A percentile compares a stretch with the other conserved stretches of the same genome.
These are phyloP conservation scores for Pyrus bretschneideri DNA, from an alignment of 306 rosid genomes.

Conservation along the genomic window DNA sequence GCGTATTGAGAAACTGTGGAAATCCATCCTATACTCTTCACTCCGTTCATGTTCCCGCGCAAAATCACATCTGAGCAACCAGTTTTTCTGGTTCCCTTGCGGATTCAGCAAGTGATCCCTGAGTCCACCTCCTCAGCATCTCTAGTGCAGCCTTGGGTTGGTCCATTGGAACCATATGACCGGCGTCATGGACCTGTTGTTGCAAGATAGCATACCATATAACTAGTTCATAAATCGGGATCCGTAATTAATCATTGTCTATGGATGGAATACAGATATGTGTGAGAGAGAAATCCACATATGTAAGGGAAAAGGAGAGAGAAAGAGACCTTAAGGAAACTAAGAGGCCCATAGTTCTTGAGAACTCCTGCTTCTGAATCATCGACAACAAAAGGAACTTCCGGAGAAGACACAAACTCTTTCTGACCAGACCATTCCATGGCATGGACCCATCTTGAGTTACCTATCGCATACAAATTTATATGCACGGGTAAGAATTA, in stretches of 20 bases:
- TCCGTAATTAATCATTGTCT: background rate
- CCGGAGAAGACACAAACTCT: conserved; percentile 58
- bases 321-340: conserved; percentile 78
- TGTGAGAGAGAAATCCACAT: background rate
- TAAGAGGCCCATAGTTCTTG: conserved; percentile 75
- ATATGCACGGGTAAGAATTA: conserved; percentile 6
- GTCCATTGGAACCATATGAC: conserved; percentile 99
- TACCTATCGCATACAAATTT: conserved; percentile 49
- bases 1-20: conserved; percentile 4
- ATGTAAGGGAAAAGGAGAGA: background rate
- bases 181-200: conserved; percentile 92
- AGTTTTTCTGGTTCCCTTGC: conserved; percentile 23
- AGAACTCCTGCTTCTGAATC: conserved; percentile 76
- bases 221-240: conserved; percentile 8
- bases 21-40: background rate
- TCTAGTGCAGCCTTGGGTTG: conserved; percentile 90
- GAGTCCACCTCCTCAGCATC: conserved; percentile 91
- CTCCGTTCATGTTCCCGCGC: background rate
- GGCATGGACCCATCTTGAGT: conserved; percentile 96
- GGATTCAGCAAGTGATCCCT: conserved; percentile 49
- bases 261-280: background rate
- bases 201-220: conserved; percentile 3
- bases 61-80: conserved; percentile 54
- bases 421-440: conserved; percentile 96
- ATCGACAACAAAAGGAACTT: conserved; percentile 65